phyloP scores from a whole-genome alignment of 1,284 basidiomycete species.

The Cryptococcus hybrid region DNA sequence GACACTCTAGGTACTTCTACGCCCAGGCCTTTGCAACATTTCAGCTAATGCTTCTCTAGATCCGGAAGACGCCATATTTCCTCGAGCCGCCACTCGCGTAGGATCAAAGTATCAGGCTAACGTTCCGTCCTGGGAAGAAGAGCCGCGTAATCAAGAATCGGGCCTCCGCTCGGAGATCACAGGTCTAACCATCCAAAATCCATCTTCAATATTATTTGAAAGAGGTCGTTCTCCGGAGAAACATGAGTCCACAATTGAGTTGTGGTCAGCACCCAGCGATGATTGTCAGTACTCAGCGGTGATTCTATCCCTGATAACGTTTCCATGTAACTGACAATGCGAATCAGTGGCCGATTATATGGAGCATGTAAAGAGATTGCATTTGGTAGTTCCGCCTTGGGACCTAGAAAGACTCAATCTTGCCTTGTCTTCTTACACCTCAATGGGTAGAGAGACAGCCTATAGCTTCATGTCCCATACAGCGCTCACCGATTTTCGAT shows the following conservation, averaged over 20 bases:
- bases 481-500: constrained; percentile 31
- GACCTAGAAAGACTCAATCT: constrained; percentile 38
- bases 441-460: constrained; percentile 28
- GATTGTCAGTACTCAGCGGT: constrained; percentile 27
- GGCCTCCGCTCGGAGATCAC: constrained; percentile 8
- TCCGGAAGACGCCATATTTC: constrained; percentile 92
- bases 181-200: too few relatives aligned
- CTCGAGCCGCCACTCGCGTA: constrained; percentile 79
- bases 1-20: constrained; percentile 72
- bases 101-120: constrained; percentile 81
- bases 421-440: constrained; percentile 26
- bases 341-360: constrained; percentile 33
- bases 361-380: constrained; percentile 25
- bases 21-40: too few relatives aligned
- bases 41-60: constrained; percentile 56
- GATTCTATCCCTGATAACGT: too few relatives aligned
- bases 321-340: constrained; percentile 1
- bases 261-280: constrained; percentile 30
- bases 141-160: constrained; percentile 22
- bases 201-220: constrained; percentile 15
- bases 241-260: constrained; percentile 33
- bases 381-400: constrained; percentile 36
- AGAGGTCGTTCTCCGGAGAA: constrained; percentile 38
- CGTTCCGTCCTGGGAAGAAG: constrained; percentile 47
- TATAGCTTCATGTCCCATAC: constrained; percentile 25